Conservation (phyloP, 768 basidiomycete species). For the Trametes coccinea region DNA sequence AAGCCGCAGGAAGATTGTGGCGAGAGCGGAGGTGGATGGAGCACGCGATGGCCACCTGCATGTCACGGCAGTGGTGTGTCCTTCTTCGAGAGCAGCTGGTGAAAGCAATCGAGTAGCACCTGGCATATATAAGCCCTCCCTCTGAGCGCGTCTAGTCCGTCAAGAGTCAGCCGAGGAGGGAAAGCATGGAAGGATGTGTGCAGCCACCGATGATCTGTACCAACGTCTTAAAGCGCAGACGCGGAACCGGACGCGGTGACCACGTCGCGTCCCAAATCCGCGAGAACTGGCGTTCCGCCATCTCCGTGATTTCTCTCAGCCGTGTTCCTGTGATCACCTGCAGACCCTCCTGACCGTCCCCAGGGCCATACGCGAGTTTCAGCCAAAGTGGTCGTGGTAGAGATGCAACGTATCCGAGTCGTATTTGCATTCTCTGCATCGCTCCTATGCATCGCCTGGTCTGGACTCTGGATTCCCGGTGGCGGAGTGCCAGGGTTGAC, state of each 20-base stretch:
- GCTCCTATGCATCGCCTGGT: slow-evolving; percentile 4
- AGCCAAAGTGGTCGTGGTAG: not conserved
- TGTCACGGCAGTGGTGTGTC: slow-evolving; percentile 13
- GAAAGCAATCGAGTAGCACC: no score
- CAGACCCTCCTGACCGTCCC: not conserved
- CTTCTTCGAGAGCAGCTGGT: not conserved
- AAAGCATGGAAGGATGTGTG: slow-evolving; percentile 9
- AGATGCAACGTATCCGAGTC: not conserved
- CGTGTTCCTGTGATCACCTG: slow-evolving; percentile 16
- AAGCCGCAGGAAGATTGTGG: not conserved
- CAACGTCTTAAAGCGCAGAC: not conserved
- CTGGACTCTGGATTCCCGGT: not conserved
- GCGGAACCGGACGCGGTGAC: not conserved
- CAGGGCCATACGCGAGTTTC: not conserved
- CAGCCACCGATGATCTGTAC: not conserved
- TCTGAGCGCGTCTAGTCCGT: not conserved
- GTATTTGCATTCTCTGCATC: slow-evolving; percentile 8
- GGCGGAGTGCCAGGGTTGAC: not conserved
- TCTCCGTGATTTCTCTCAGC: slow-evolving; percentile 19
- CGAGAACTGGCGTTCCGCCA: slow-evolving; percentile 21
- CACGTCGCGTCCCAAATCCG: not conserved
- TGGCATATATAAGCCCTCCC: no score
- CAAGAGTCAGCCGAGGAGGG: not conserved
- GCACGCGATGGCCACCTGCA: slow-evolving; percentile 8
- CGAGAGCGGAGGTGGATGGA: slow-evolving; percentile 16